phyloP scores from a whole-genome alignment of 1,139 yeast genomes.

The Kurtzmaniella quercitrusa region DNA sequence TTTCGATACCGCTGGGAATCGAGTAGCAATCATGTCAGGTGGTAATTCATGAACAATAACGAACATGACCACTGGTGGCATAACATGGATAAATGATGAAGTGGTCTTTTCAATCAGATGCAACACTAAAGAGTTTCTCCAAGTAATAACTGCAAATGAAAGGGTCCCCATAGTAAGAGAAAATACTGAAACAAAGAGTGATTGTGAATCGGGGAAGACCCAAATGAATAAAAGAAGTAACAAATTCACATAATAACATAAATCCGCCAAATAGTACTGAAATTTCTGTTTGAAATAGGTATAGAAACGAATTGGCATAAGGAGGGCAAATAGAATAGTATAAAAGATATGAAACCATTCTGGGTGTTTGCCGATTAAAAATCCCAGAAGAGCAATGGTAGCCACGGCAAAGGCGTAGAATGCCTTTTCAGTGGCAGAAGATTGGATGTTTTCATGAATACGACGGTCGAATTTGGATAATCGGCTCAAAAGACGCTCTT shows the following conservation, averaged over 20 bases:
- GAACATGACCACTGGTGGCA: slow-evolving; percentile 87
- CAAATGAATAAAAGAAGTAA: slow-evolving; percentile 70
- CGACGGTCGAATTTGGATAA: slow-evolving; percentile 57
- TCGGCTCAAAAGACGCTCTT: slow-evolving; percentile 29
- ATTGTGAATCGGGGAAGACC: slow-evolving; percentile 71
- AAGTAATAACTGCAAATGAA: slow-evolving; percentile 90
- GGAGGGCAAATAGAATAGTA: slow-evolving; percentile 52
- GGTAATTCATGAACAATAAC: slow-evolving; percentile 82
- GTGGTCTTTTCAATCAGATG: slow-evolving; percentile 95
- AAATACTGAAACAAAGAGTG: slow-evolving; percentile 76
- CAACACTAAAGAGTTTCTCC: slow-evolving; percentile 91
- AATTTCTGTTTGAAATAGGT: slow-evolving; percentile 74
- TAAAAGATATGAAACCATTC: slow-evolving; percentile 73
- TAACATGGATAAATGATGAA: slow-evolving; percentile 81
- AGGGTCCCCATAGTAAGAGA: slow-evolving; percentile 86
- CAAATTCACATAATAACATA: slow-evolving; percentile 86
- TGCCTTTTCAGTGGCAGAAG: slow-evolving; percentile 71
- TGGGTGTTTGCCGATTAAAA: slow-evolving; percentile 75
- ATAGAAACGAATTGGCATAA: slow-evolving; percentile 84
- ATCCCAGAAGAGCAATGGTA: slow-evolving; percentile 67
- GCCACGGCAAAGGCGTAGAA: slow-evolving; percentile 76
- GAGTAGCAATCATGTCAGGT: slow-evolving; percentile 41
- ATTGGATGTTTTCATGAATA: slow-evolving; percentile 44
- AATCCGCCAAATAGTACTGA: slow-evolving; percentile 88
- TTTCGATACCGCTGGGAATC: slow-evolving; percentile 80